A percentile compares a stretch with the other conserved stretches of the same genome.
These are phyloP conservation scores for Penicillium sp. DNA, from an alignment of 2,329 filamentous ascomycete genomes.

Conservation along the genomic window DNA sequence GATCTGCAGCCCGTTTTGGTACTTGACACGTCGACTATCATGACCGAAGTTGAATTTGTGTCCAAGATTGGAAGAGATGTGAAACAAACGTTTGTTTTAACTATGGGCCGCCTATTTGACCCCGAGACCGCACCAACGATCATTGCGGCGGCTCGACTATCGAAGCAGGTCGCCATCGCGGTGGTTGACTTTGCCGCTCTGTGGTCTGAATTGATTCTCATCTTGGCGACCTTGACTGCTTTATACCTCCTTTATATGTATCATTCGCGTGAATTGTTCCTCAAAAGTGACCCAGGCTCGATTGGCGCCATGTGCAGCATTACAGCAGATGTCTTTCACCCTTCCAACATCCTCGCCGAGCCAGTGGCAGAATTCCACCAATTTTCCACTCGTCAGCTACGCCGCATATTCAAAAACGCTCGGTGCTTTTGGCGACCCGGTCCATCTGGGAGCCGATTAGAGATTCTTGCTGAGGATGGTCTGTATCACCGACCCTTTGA, in stretches of 20 bases:
- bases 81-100: constrained; percentile 33
- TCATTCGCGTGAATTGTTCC: constrained; percentile 30
- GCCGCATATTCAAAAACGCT: constrained; percentile 30
- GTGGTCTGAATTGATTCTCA: constrained; percentile 33
- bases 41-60: constrained; percentile 30
- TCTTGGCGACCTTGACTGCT: constrained; percentile 22
- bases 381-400: constrained; percentile 35
- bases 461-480: constrained; percentile 34
- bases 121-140: constrained; percentile 24
- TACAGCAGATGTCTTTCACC: constrained; percentile 31
- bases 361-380: constrained; percentile 32
- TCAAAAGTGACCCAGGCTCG: constrained; percentile 35
- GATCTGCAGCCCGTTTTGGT: constrained; percentile 33
- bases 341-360: constrained; percentile 29
- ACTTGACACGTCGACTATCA: constrained; percentile 31
- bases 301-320: constrained; percentile 40
- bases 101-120: constrained; percentile 34
- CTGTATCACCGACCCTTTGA: neutral
- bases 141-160: constrained; percentile 23
- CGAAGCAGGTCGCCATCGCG: constrained; percentile 31
- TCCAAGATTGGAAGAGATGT: constrained; percentile 30
- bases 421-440: constrained; percentile 32
- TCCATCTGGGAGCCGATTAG: constrained; percentile 28
- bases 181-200: constrained; percentile 31
- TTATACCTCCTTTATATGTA: constrained; percentile 32